Evolutionary conservation across 2,329 filamentous ascomycete species (phyloP), one percentile per base, ranked within the genome.

Genomic region (Fusarium robinianum): DNA sequence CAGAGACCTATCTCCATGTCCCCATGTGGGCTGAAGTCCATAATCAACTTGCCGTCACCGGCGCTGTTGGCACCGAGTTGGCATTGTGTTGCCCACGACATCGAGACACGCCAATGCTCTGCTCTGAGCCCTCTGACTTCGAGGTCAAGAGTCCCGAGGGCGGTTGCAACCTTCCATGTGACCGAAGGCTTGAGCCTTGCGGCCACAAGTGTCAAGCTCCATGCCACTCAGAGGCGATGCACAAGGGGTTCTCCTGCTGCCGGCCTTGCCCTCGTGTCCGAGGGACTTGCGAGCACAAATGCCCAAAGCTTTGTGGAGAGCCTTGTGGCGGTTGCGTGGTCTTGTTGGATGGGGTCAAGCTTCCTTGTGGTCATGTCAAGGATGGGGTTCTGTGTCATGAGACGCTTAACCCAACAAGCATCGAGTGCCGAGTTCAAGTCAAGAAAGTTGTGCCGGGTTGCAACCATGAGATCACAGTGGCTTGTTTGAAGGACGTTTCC

Each of bases 51-150:
- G 29, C 18, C 2, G 7, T 15, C 8, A 27, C 32, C 0, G 65
- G 64, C 2, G 76, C 74, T 17, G 58, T 85, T 3, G 81, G 82
- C 0, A 53, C 53, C 0, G 35, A 53, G 0, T 63, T 87, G 1
- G 71, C 75, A n/a, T 68, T 87, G 0, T 68, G 71, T 34, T 87
- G 84, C 42, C 74, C 79, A 3, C 75, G 83, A 0, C 84, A 88
- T 54, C 70, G 68, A 1, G 69, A 79, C 0, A 75, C 66, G 0
- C 53, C 63, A 0, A 76, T 86, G 8, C 7, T 55, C 1, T 77
- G 81, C 1, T 70, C 72, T 0, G 56, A 66, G 2, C 77, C 82
- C 0, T 77, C 81, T 2, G 72, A 86, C 48, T 87, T 87, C 52
- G 46, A 66, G 0, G 63, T 64, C 11, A 60, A 77, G 8, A 72